A percentile compares a stretch with the other conserved stretches of the same genome.
phyloP scores from a whole-genome alignment of 371 early-diverging fungal genomes.

The Mucor irregularis region DNA sequence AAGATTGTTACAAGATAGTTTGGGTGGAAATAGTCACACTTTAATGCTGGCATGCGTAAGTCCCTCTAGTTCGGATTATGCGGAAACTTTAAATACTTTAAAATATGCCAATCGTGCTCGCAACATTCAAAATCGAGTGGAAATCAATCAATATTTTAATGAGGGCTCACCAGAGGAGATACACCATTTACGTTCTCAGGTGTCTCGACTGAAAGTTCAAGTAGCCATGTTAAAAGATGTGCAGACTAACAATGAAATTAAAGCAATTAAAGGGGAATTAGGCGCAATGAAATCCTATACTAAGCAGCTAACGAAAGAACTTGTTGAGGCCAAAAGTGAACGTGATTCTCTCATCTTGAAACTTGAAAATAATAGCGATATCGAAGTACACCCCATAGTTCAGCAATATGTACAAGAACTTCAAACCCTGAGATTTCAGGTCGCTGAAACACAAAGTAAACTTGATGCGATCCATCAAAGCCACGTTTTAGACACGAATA shows the following conservation, averaged over 20 bases:
- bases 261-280: constrained; percentile 37
- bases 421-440: constrained; percentile 40
- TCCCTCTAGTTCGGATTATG: constrained; percentile 65
- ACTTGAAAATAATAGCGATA: constrained; percentile 9
- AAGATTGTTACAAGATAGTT: constrained; percentile 16
- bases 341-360: constrained; percentile 49
- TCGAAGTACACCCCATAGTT: constrained; percentile 45
- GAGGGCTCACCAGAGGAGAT: constrained; percentile 36
- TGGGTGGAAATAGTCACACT: constrained; percentile 85
- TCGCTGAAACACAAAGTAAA: constrained; percentile 31
- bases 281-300: constrained; percentile 37
- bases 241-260: constrained; percentile 18
- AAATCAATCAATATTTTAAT: constrained; percentile 10
- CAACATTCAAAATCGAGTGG: constrained; percentile 73
- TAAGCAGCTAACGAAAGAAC: constrained; percentile 33
- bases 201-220: constrained; percentile 60
- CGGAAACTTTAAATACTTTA: constrained; percentile 87
- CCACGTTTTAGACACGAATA: no score
- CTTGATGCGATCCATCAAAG: no score
- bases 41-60: constrained; percentile 90
- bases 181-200: constrained; percentile 57
- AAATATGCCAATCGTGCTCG: constrained; percentile 82
- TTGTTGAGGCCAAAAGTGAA: constrained; percentile 44
- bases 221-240: constrained; percentile 25
- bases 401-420: constrained; percentile 33